phyloP scores from a whole-genome alignment of 352 stramenopile genomes.

The Pythium folliculosum region DNA sequence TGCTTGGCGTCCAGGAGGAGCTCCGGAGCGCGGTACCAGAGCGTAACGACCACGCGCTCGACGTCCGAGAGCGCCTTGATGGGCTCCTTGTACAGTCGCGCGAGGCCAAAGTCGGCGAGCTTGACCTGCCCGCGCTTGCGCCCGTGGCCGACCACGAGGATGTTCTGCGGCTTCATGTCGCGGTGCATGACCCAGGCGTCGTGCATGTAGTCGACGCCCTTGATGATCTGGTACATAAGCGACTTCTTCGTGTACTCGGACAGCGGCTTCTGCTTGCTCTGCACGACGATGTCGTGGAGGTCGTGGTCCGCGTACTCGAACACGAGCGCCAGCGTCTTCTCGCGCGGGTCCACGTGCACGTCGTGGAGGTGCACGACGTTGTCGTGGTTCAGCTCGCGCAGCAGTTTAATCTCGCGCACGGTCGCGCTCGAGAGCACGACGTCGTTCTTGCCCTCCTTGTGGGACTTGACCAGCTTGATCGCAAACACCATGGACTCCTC shows the following conservation, averaged over 20 bases:
- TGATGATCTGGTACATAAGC: conserved; percentile 92
- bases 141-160: conserved; percentile 89
- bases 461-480: conserved; percentile 89
- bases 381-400: conserved; percentile 86
- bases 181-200: conserved; percentile 93
- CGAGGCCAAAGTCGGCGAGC: conserved; percentile 82
- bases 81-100: conserved; percentile 87
- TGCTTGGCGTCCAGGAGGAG: conserved; percentile 91
- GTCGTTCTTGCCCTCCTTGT: conserved; percentile 91
- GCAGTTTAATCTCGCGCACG: conserved; percentile 89
- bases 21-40: conserved; percentile 96
- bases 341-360: conserved; percentile 82
- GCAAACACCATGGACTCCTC: conserved; percentile 85
- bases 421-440: conserved; percentile 87
- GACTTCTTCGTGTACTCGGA: conserved; percentile 92
- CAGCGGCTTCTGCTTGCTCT: conserved; percentile 87
- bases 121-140: conserved; percentile 86
- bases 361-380: conserved; percentile 88
- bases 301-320: conserved; percentile 92
- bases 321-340: conserved; percentile 84
- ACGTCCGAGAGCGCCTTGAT: conserved; percentile 89
- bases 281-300: conserved; percentile 87
- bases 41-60: conserved; percentile 93
- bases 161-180: conserved; percentile 94
- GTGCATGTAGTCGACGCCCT: conserved; percentile 94